These are phyloP conservation scores for Chlorella sp. DNA, from an alignment of 139 green algal genomes.

Conservation along the genomic window DNA sequence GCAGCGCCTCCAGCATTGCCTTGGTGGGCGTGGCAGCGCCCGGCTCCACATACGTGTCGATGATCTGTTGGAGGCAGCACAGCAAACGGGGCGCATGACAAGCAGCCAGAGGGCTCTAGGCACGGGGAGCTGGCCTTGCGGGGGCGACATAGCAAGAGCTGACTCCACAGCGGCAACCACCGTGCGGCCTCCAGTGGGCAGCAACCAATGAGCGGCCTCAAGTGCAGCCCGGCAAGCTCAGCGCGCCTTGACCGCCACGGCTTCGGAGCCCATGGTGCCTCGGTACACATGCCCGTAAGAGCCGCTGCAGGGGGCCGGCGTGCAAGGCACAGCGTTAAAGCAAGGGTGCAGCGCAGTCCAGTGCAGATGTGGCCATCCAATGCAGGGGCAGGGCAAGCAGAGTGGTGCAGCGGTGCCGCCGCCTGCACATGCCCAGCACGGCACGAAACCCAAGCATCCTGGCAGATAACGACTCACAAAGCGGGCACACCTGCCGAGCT, in stretches of 20 bases:
- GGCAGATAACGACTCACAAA: no score
- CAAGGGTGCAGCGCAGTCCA: background rate
- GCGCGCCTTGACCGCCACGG: background rate
- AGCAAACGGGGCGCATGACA: no score
- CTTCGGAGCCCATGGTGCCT: background rate
- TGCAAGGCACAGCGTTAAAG: background rate
- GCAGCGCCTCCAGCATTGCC: background rate
- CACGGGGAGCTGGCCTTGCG: no score
- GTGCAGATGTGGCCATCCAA: no score
- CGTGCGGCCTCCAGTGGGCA: no score
- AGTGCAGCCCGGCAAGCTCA: background rate
- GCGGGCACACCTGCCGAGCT: constrained; percentile 50
- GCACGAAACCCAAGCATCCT: no score
- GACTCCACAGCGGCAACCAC: no score
- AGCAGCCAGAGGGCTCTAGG: no score
- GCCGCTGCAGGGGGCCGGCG: background rate
- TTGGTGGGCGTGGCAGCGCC: background rate
- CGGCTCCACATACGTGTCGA: background rate
- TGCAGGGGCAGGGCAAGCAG: background rate
- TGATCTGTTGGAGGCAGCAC: background rate
- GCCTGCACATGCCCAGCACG: no score
- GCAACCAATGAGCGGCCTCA: background rate
- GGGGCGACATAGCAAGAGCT: no score
- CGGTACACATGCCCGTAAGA: background rate
- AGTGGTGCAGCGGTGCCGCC: no score